Percentiles rank a stretch among this genome's conserved stretches.
These are phyloP conservation scores for Sarocladium kiliense DNA, from an alignment of 2,329 filamentous ascomycete species.

Conservation along the genomic window DNA sequence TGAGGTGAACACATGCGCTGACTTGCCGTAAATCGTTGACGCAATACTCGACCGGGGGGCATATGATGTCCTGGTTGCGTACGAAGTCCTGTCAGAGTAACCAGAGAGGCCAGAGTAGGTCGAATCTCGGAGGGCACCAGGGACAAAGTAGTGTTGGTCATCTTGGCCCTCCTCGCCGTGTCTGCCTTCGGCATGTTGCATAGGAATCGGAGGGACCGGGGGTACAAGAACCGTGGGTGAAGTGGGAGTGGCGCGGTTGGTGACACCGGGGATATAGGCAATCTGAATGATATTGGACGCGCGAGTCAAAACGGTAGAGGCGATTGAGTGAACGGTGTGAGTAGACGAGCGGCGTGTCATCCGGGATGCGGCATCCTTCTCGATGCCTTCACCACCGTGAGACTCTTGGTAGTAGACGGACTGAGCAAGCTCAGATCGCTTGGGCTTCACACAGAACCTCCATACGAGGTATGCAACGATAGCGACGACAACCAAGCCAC, in stretches of 20 bases:
- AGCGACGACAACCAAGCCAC: constrained; percentile 72
- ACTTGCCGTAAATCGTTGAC: constrained; percentile 90
- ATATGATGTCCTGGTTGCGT: constrained; percentile 49
- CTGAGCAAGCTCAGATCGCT: constrained; percentile 55
- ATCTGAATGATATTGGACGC: constrained; percentile 99
- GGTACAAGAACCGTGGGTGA: constrained; percentile 77
- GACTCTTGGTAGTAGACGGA: constrained; percentile 51
- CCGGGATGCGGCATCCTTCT: constrained; percentile 40
- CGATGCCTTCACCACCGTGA: constrained; percentile 33
- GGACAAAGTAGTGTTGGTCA: constrained; percentile 91
- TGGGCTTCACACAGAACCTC: constrained; percentile 80
- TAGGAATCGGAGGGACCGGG: constrained; percentile 90
- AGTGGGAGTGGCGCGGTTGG: constrained; percentile 81
- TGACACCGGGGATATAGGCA: constrained; percentile 96
- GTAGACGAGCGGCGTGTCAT: constrained; percentile 64
- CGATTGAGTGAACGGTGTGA: constrained; percentile 84
- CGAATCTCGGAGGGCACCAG: constrained; percentile 83
- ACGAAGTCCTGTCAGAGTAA: constrained; percentile 57
- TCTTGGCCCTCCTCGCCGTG: constrained; percentile 48
- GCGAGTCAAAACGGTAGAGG: constrained; percentile 89
- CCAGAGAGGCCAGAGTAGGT: constrained; percentile 76
- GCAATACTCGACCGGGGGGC: constrained; percentile 70
- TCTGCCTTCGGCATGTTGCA: constrained; percentile 45
- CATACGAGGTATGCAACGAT: constrained; percentile 75
- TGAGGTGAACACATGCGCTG: constrained; percentile 75